Base-by-base conservation (phyloP, 306 rosid genomes). In the Geum urbanum region DNA sequence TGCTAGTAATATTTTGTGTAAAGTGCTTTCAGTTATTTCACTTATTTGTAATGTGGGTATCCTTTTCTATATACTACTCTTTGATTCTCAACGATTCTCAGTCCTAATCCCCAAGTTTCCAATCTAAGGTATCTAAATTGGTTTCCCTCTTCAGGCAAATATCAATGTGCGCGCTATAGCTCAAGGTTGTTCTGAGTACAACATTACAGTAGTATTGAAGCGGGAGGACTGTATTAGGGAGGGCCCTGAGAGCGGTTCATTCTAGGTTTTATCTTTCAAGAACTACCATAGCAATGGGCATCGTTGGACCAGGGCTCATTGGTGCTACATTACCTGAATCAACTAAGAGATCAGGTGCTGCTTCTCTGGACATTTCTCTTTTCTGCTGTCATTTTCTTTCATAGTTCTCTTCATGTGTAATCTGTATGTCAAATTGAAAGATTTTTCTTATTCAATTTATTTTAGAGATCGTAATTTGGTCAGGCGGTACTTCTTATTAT, bases 131-230 rank as follows among this genome's bases (percentile, higher is more conserved):
- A 12, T 53, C 40, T 69, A 72, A 80, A 55, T 76, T 58, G 66
- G 64, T 57, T 60, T 46, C 45, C 16, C 46, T 10, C 51, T 80
- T 83, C 91, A 94, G 99, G 99, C 99, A 63, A 91, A 78, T 78
- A 84, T 94, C 63, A 94, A 94, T 80, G 94, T 94, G 54, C 99
- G 99, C 39, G 99, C 99, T 67, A 94, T 94, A 71, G 99, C 99
- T 60, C 99, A 94, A 86, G 99, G 99, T 80, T 94, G 99, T 77
- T 81, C 91, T 6, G 99, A 94, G 88, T 91, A 91, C 84, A 94
- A 94, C 77, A 86, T 94, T 8, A 94, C 99, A 14, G 96, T 94
- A 41, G 97, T 94, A 39, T n/a, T 94, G 58, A 94, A 86, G 87
- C 83, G 96, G 64, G 99, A 91, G 78, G 97, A 94, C 76, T 91